Evolutionary conservation across 1,139 yeast genomes (phyloP).

Genomic region (Sugiyamaella castrensis): DNA sequence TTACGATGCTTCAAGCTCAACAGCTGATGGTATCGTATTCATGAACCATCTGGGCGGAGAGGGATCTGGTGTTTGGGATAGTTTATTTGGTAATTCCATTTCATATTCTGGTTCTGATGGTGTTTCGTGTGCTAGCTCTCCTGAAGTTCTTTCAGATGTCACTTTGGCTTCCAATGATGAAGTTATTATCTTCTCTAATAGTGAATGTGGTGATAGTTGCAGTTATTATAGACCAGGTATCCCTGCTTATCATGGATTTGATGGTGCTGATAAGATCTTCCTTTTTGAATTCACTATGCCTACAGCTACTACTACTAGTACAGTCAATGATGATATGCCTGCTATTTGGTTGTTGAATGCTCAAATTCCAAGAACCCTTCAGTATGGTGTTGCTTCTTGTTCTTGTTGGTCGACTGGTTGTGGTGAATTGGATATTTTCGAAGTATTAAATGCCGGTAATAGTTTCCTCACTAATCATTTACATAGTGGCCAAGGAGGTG

Average conservation of each 20-base stretch:
- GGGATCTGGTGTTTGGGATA: slow-evolving; percentile 84
- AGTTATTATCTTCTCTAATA: slow-evolving; percentile 70
- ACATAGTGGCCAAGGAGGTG: slow-evolving; percentile 80
- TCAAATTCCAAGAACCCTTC: slow-evolving; percentile 88
- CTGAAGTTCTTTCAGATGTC: slow-evolving; percentile 62
- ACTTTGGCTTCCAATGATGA: slow-evolving; percentile 72
- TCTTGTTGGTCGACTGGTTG: slow-evolving; percentile 97
- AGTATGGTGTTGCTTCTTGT: slow-evolving; percentile 74
- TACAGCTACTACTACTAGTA: slow-evolving; percentile 36
- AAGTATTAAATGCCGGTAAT: slow-evolving; percentile 72
- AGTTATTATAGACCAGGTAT: slow-evolving; percentile 83
- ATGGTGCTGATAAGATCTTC: slow-evolving; percentile 69
- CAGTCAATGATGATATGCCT: slow-evolving; percentile 78
- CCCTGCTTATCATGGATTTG: slow-evolving; percentile 90
- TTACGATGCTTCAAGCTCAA: slow-evolving; percentile 56
- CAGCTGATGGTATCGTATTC: slow-evolving; percentile 70
- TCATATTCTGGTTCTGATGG: slow-evolving; percentile 80
- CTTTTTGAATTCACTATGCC: slow-evolving; percentile 94
- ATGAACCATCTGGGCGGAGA: slow-evolving; percentile 69
- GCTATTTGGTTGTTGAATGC: slow-evolving; percentile 96
- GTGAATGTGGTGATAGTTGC: slow-evolving; percentile 65
- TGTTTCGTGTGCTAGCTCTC: slow-evolving; percentile 54
- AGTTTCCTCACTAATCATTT: slow-evolving; percentile 73
- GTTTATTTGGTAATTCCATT: slow-evolving; percentile 83
- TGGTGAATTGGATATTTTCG: slow-evolving; percentile 93